Conservation (phyloP, 768 basidiomycete species). For the Suillus occidentalis region DNA sequence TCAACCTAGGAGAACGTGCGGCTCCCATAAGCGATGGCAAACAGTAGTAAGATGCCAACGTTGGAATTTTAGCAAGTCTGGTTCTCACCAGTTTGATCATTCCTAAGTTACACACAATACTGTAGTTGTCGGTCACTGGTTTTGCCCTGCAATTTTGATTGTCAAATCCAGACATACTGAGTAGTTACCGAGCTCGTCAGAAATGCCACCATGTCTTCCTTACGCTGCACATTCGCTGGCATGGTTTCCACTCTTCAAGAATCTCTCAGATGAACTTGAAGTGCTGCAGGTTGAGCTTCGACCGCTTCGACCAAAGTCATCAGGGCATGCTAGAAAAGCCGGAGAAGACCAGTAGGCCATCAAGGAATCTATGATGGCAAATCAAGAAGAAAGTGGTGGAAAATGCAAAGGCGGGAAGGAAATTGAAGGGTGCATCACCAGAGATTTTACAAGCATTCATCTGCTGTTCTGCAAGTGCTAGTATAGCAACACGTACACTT, state of each 20-base stretch:
- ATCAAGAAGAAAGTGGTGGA: constrained; percentile 76
- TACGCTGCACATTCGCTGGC: constrained; percentile 45
- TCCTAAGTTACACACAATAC: constrained; percentile 17
- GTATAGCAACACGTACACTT: neutral
- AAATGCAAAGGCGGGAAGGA: constrained; percentile 66
- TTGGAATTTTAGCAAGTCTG: constrained; percentile 19
- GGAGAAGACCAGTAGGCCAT: constrained; percentile 71
- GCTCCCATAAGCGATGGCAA: constrained; percentile 28
- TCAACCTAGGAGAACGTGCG: neutral
- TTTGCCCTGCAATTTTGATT: constrained; percentile 11
- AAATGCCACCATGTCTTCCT: constrained; percentile 56
- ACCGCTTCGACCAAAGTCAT: constrained; percentile 48
- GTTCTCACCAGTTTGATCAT: constrained; percentile 21
- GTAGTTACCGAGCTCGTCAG: constrained; percentile 6
- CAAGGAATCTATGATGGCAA: constrained; percentile 71
- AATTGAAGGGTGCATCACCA: constrained; percentile 48
- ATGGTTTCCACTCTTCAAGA: constrained; percentile 63
- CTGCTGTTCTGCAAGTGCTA: neutral
- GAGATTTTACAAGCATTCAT: neutral
- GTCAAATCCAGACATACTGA: constrained; percentile 9
- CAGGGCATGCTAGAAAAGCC: constrained; percentile 71
- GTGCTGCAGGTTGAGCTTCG: constrained; percentile 60
- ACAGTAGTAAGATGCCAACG: constrained; percentile 22
- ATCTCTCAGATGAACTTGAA: constrained; percentile 69
- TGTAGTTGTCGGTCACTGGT: constrained; percentile 11